Conservation (phyloP, 352 stramenopile species). For the Albugo laibachii region DNA sequence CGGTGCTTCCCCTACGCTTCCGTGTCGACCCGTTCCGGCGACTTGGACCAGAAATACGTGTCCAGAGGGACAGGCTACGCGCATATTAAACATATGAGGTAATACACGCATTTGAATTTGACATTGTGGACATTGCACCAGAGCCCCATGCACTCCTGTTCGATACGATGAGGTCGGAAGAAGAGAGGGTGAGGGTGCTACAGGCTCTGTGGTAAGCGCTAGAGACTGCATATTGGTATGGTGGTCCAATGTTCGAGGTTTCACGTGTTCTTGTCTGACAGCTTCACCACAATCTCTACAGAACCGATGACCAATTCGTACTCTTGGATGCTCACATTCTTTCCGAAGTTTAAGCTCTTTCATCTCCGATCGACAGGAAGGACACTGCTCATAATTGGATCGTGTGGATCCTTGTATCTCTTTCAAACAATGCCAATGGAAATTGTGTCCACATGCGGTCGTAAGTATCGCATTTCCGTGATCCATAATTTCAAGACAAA, state of each 20-base stretch:
- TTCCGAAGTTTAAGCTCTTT: slow-evolving; percentile 69
- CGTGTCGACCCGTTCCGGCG: slow-evolving; percentile 3
- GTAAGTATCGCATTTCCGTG: slow-evolving; percentile 66
- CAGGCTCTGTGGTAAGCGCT: background rate
- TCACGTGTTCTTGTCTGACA: slow-evolving; percentile 45
- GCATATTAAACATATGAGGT: slow-evolving; percentile 81
- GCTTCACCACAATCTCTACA: slow-evolving; percentile 48
- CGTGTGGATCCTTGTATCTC: slow-evolving; percentile 60
- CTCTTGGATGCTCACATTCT: slow-evolving; percentile 65
- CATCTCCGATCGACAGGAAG: slow-evolving; percentile 51
- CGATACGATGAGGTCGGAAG: slow-evolving; percentile 45
- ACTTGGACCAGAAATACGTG: slow-evolving; percentile 79
- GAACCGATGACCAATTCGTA: slow-evolving; percentile 54
- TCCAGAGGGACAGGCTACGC: slow-evolving; percentile 56
- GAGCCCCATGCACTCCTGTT: slow-evolving; percentile 57
- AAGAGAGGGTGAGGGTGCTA: background rate
- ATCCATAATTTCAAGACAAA: slow-evolving; percentile 67
- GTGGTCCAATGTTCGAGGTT: slow-evolving; percentile 25
- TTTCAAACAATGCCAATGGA: slow-evolving; percentile 72
- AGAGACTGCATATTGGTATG: background rate
- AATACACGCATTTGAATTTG: slow-evolving; percentile 77
- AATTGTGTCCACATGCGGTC: slow-evolving; percentile 64
- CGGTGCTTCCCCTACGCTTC: too few species aligned
- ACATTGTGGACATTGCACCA: slow-evolving; percentile 67
- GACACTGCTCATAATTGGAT: slow-evolving; percentile 72